phyloP scores from a whole-genome alignment of 1,284 basidiomycete genomes.

The Tylopilus microsporus region DNA sequence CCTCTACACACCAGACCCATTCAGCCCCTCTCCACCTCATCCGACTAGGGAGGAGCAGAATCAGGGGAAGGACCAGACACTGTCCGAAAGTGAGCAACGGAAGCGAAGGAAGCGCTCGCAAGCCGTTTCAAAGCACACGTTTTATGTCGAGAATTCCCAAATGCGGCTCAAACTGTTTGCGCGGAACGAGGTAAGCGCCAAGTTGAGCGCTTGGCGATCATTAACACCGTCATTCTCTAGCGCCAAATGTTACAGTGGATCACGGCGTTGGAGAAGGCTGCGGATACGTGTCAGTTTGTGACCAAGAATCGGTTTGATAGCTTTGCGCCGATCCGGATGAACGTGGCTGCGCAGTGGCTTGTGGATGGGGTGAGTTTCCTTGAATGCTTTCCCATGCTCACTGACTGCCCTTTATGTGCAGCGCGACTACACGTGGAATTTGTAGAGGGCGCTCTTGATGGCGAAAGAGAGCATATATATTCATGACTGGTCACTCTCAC shows the following conservation, averaged over 20 bases:
- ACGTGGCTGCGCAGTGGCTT: conserved; percentile 96
- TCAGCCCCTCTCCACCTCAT: conserved; percentile 16
- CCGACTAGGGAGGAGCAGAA: conserved; percentile 25
- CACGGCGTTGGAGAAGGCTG: conserved; percentile 82
- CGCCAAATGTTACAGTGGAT: conserved; percentile 98
- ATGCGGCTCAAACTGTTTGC: conserved; percentile 85
- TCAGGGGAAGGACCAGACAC: conserved; percentile 21
- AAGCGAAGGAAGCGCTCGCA: conserved; percentile 42
- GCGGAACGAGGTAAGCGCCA: conserved; percentile 66
- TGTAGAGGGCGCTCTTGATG: conserved; percentile 88
- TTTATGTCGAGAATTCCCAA: conserved; percentile 91
- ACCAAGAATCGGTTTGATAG: conserved; percentile 86
- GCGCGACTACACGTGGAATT: conserved; percentile 97
- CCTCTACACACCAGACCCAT: conserved; percentile 67
- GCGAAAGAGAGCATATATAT: conserved; percentile 90
- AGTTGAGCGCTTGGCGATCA: not conserved
- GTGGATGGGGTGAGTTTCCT: conserved; percentile 81
- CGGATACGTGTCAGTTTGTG: conserved; percentile 75
- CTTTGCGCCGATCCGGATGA: conserved; percentile 89
- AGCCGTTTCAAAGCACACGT: conserved; percentile 85
- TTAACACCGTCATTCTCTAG: conserved; percentile 34
- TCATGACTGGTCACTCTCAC: conserved; percentile 94
- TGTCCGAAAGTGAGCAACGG: conserved; percentile 33
- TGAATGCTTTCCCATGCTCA: not conserved
- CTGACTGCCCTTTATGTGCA: conserved; percentile 26